Conservation (phyloP, 164 flowering plant genomes). For the Aristolochia californica region DNA sequence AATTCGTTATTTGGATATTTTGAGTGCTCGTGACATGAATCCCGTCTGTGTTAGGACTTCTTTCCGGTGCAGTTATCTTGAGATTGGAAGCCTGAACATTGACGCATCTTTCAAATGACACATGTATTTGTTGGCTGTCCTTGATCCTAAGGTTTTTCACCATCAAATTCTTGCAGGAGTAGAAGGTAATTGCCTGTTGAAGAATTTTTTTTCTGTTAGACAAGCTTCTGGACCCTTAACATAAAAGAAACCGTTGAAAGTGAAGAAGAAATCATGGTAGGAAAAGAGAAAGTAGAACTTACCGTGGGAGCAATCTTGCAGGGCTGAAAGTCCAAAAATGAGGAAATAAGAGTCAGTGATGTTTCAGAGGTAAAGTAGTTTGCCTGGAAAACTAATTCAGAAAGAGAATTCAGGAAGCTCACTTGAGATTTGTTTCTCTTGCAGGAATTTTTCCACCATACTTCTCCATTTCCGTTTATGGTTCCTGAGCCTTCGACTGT, state of each 20-base stretch:
- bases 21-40: conserved; percentile 42
- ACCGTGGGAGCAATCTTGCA: conserved; percentile 88
- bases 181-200: conserved; percentile 60
- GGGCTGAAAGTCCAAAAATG: conserved; percentile 31
- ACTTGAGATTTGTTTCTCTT: conserved; percentile 20
- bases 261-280: neutral
- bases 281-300: conserved; percentile 9
- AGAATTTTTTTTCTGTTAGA: too few species aligned
- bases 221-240: too few species aligned
- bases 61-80: conserved; percentile 9
- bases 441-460: conserved; percentile 51
- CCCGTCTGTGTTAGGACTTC: conserved; percentile 11
- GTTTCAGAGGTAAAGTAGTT: too few species aligned
- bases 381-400: too few species aligned
- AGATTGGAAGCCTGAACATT: conserved; percentile 7
- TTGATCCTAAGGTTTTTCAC: conserved; percentile 31
- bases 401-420: neutral
- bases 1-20: conserved; percentile 26
- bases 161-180: conserved; percentile 38
- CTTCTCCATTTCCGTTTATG: conserved; percentile 45
- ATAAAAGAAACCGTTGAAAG: neutral
- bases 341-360: neutral
- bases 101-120: conserved; percentile 33
- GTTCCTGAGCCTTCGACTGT: conserved; percentile 42
- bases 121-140: conserved; percentile 72